phyloP scores from a whole-genome alignment of 2,329 filamentous ascomycete genomes.

The Diaporthe amygdali region DNA sequence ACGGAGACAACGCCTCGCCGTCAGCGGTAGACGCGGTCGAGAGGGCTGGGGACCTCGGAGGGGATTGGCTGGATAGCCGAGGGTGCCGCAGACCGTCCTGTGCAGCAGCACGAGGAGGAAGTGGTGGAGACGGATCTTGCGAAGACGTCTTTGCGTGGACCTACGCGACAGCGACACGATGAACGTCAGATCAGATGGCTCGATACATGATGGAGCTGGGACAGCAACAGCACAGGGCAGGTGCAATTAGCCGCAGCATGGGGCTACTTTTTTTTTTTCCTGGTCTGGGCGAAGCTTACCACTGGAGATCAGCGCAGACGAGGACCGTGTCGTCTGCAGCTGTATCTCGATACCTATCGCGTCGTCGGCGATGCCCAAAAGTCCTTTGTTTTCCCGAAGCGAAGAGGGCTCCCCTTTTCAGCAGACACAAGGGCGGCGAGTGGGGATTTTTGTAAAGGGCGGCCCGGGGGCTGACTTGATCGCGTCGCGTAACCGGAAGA shows the following conservation, averaged over 20 bases:
- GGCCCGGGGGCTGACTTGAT: conserved; percentile 20
- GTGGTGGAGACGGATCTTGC: conserved; percentile 50
- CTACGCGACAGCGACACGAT: conserved; percentile 32
- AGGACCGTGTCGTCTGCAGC: conserved; percentile 62
- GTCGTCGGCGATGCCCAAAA: conserved; percentile 24
- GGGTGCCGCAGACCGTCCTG: conserved; percentile 57
- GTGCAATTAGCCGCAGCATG: neutral
- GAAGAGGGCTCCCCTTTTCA: conserved; percentile 15
- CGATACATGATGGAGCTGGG: neutral
- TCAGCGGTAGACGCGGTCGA: conserved; percentile 68
- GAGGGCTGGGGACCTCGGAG: conserved; percentile 62
- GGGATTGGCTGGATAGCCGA: conserved; percentile 40
- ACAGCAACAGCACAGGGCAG: neutral
- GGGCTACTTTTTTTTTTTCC: conserved; percentile 9
- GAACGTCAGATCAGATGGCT: conserved; percentile 14
- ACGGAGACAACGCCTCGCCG: conserved; percentile 61
- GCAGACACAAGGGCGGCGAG: conserved; percentile 14
- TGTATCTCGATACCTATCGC: conserved; percentile 50
- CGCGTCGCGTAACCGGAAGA: conserved; percentile 25
- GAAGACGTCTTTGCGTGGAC: conserved; percentile 61
- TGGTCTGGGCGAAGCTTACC: conserved; percentile 44
- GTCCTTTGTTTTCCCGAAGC: conserved; percentile 27
- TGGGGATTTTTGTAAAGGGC: conserved; percentile 18
- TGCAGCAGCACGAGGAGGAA: conserved; percentile 66
- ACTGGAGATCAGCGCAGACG: conserved; percentile 69